A percentile compares a stretch with the other conserved stretches of the same genome.
Evolutionary conservation across 257 asterid genomes (phyloP).

Genomic region (Haberlea rhodopensis): DNA sequence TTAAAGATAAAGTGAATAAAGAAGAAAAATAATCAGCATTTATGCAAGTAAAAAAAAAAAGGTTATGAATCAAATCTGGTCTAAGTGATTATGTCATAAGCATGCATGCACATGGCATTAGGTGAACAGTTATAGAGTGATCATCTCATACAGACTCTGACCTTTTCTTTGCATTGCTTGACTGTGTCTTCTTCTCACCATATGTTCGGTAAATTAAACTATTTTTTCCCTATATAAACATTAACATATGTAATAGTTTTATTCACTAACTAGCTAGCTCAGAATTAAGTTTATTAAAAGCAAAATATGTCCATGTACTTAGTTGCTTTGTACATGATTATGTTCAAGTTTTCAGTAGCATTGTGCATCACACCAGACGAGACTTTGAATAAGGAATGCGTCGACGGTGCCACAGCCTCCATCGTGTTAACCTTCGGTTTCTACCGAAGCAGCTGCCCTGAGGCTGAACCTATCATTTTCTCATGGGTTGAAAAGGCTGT

Average conservation of each 20-base stretch:
- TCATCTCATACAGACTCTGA: conserved; percentile 29
- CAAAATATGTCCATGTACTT: conserved; percentile 35
- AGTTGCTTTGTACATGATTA: conserved; percentile 31
- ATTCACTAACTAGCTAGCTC: not conserved
- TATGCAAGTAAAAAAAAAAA: too few species aligned
- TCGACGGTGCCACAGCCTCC: conserved; percentile 30
- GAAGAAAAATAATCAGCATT: too few species aligned
- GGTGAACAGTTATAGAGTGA: conserved; percentile 42
- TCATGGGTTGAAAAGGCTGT: conserved; percentile 75
- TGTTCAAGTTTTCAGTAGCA: conserved; percentile 31
- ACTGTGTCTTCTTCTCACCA: conserved; percentile 35
- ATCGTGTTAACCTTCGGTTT: conserved; percentile 53
- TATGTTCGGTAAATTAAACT: not conserved
- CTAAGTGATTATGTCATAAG: not conserved
- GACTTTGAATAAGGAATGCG: conserved; percentile 36
- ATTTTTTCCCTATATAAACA: conserved; percentile 33
- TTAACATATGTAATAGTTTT: not conserved
- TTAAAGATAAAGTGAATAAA: too few species aligned
- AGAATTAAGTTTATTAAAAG: not conserved
- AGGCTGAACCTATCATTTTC: conserved; percentile 66
- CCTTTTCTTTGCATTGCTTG: conserved; percentile 44
- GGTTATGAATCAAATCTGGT: not conserved
- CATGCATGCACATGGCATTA: conserved; percentile 52
- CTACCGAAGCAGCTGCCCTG: conserved; percentile 63
- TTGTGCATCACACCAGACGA: conserved; percentile 10